Base-by-base conservation (phyloP, 106 monocot genomes). In the Apostasia ramifera region DNA sequence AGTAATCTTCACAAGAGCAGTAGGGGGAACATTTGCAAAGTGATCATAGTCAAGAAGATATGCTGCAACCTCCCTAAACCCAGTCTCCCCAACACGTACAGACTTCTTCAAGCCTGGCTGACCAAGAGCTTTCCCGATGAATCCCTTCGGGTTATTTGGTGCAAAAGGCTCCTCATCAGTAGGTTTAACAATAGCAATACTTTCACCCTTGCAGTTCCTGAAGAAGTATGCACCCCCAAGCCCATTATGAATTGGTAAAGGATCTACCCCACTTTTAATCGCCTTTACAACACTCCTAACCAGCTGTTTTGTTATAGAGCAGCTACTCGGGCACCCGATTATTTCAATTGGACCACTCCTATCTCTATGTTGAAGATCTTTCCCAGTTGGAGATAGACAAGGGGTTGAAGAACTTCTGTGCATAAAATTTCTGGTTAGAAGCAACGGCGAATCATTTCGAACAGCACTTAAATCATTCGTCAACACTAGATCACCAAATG, bases 181-280 rank as follows among this genome's bases (percentile, higher is more conserved):
- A 4, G 94, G 94, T 63, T 94, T 94, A 44, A 88, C 91, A 48
- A 94, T 94, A 1, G 94, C 94, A 53, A 88, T 68, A 52, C 79
- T 79, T 41, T 94, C 85, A 37, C 87, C 90, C 37, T 40, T 70
- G 46, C 43, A 59, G 72, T 94, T 91, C 67, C 83, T 82, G 72
- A 94, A 94, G 55, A 91, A 94, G 66, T 94, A 94, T 6, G 94
- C 91, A 72, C 94, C 94, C 0, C 94, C 94, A 61, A 94, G 84
- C 10, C 94, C 94, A 63, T 88, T 71, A 47, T 81, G 82, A 57
- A 91, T 85, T 4, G 83, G 87, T 66, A 83, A 55, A 1, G 94
- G 94, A 47, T 91, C 85, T 5, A 94, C 79, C 5, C 90, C 91
- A 49, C 65, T 78, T 55, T 75, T 78, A 40, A 94, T 85, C 49